These are phyloP conservation scores for Vigna hirtella DNA, from an alignment of 306 rosid genomes.

Conservation along the genomic window DNA sequence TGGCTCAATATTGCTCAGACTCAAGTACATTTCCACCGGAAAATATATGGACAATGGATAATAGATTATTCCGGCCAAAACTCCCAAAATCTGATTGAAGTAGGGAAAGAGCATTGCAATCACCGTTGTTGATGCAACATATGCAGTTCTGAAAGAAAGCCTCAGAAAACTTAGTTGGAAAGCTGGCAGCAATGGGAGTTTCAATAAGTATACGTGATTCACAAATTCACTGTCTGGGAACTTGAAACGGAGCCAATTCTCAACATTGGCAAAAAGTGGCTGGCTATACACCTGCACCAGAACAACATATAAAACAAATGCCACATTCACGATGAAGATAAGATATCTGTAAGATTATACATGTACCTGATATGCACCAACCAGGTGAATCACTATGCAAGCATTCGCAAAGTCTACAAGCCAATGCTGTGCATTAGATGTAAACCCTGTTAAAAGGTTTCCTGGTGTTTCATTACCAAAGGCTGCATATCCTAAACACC, in stretches of 20 bases:
- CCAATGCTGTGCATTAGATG: conserved; percentile 58
- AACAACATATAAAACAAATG: conserved; percentile 26
- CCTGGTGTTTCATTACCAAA: conserved; percentile 77
- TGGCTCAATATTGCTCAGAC: conserved; percentile 49
- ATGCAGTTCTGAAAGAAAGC: conserved; percentile 59
- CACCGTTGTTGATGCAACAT: conserved; percentile 58
- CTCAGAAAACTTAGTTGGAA: conserved; percentile 55
- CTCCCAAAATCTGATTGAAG: conserved; percentile 78
- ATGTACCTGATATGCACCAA: conserved; percentile 85
- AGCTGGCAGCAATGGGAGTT: conserved; percentile 53
- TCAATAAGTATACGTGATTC: conserved; percentile 45
- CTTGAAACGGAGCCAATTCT: conserved; percentile 55
- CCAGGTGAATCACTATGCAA: conserved; percentile 76
- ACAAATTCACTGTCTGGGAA: conserved; percentile 56
- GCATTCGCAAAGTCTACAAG: conserved; percentile 76
- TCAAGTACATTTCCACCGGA: conserved; percentile 77
- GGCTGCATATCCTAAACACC: conserved; percentile 81
- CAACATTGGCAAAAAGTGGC: conserved; percentile 68
- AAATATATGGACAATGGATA: conserved; percentile 73
- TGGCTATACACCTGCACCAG: conserved; percentile 71
- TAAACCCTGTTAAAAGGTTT: conserved; percentile 75
- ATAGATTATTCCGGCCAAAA: conserved; percentile 64
- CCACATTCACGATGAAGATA: neutral
- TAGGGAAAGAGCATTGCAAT: conserved; percentile 72
- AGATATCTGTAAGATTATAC: neutral